phyloP scores from a whole-genome alignment of 2,329 filamentous ascomycete genomes.

The Fusarium devonianum region DNA sequence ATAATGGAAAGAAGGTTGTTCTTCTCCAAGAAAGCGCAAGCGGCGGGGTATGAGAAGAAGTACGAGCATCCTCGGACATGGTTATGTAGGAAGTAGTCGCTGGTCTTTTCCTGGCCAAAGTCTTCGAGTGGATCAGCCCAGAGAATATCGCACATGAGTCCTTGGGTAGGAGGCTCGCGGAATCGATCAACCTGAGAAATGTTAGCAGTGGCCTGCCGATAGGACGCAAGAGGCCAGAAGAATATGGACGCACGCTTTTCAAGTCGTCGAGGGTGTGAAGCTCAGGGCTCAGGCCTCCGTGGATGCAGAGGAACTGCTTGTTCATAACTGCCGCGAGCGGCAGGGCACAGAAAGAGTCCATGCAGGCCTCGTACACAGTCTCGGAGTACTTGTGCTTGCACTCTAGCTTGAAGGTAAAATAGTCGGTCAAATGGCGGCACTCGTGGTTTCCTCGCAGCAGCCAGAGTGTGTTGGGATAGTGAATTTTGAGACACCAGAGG shows the following conservation, averaged over 20 bases:
- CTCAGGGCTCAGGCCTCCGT: conserved; percentile 94
- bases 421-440: conserved; percentile 97
- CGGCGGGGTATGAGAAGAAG: conserved; percentile 98
- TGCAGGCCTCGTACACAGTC: conserved; percentile 93
- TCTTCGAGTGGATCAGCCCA: conserved; percentile 99
- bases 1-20: conserved; percentile 98
- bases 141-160: conserved; percentile 98
- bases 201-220: conserved; percentile 20
- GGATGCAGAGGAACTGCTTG: conserved; percentile 99
- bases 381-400: conserved; percentile 99
- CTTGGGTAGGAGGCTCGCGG: conserved; percentile 95
- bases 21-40: conserved; percentile 97
- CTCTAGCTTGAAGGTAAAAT: conserved; percentile 99
- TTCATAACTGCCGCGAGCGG: conserved; percentile 98
- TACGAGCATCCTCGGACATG: conserved; percentile 98
- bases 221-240: neutral
- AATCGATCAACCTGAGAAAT: conserved; percentile 85
- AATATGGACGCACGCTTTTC: conserved; percentile 71
- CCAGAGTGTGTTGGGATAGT: conserved; percentile 98
- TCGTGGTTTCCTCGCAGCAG: conserved; percentile 97
- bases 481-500: conserved; percentile 97
- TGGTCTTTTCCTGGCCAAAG: conserved; percentile 98
- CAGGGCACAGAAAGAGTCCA: conserved; percentile 95
- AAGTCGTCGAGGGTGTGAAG: conserved; percentile 95
- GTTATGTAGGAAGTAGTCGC: conserved; percentile 97